Base-by-base conservation (phyloP, 2,329 filamentous ascomycete genomes). In the Beauveria scarabaeidicola region DNA sequence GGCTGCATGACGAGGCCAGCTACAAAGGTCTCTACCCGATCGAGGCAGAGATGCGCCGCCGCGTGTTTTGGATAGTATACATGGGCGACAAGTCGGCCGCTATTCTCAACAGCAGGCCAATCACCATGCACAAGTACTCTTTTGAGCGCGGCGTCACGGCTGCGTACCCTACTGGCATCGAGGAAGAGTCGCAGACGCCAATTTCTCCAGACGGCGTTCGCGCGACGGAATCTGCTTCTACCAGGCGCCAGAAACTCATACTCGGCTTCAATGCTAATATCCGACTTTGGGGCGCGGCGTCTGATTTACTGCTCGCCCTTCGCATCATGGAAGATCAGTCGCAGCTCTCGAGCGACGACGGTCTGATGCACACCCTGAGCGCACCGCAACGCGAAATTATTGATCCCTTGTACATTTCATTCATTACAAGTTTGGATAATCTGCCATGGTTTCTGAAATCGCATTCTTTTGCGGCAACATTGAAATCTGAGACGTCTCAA, bases 51-150 rank as follows among this genome's bases (percentile, higher is more conserved):
- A 36, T 75, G 32, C 67, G 73, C 0, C 66, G 73, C 1, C 65
- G 72, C 10, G 68, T 66, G 0, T 75, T 75, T 23, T 75, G 73
- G 73, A 73, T 73, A 6, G 67, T 74, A 0, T 75, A 73, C 61
- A 71, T 74, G 65, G 72, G 73, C 1, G 73, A 75, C 58, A 75
- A 75, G 58, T 75, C 72, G 0, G 72, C 73, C 0, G 71, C 72
- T 0, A 70, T 75, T 9, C 60, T 75, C 5, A 76, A 76, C 53
- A 72, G 72, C 4, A 69, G 73, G 0, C 75, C 75, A 2, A 76
- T 77, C 4, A 76, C 74, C 0, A 72, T 78, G 11, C 74, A 77
- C 63, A 73, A 75, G 48, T 75, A 72, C 61, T 76, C 71, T 1
- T 75, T 76, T 52, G 71, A 75, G 27, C 66, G 68, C 0, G 73